Evolutionary conservation across 2,329 filamentous ascomycete species (phyloP), one percentile per base, ranked within the genome.

Genomic region (Cylindrodendrum hubeiense): DNA sequence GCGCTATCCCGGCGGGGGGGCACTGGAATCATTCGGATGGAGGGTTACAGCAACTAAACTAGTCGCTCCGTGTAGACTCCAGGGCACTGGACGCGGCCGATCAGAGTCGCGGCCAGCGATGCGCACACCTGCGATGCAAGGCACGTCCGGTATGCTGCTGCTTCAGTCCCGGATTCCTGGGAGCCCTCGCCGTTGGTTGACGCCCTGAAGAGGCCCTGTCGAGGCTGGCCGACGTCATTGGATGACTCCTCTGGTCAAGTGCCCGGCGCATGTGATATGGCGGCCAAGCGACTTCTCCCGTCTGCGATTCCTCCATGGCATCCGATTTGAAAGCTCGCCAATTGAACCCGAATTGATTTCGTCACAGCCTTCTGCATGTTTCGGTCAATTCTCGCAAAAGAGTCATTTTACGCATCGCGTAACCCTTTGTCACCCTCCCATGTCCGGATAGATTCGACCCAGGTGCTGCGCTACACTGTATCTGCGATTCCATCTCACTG

Each of bases 231-330:
- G 44, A 62, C 59, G 59, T 56, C 59, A 62, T 62, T 56, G 43
- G 43, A 24, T 62, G 51, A 62, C 59, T 50, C 34, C 37, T 24
- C 21, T 21, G 59, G 59, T 56, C 52, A 62, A 62, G 44, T 62
- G 59, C 39, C 19, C 24, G 21, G 54, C 12, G 33, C 52, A 62
- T 50, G 52, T 62, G 59, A 51, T 51, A 28, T n/a, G n/a, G n/a
- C n/a, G 51, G 15, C 37, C 28, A 24, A 33, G 26, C 28, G 47
- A 53, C 49, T 37, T 53, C 19, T 47, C 49, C 57, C 43, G 47
- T 37, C 12, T n/a, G 6, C 37, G 37, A 52, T 21, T 47, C 43
- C 49, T 60, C 57, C 49, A 60, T 39, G 19, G 39, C 50, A 47
- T 60, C 57, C 57, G 57, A 57, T 57, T 57, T 33, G 54, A 57